A percentile compares a stretch with the other conserved stretches of the same genome.
Evolutionary conservation across 768 basidiomycete species (phyloP).

Genomic region (Melanogaster broomeanus): DNA sequence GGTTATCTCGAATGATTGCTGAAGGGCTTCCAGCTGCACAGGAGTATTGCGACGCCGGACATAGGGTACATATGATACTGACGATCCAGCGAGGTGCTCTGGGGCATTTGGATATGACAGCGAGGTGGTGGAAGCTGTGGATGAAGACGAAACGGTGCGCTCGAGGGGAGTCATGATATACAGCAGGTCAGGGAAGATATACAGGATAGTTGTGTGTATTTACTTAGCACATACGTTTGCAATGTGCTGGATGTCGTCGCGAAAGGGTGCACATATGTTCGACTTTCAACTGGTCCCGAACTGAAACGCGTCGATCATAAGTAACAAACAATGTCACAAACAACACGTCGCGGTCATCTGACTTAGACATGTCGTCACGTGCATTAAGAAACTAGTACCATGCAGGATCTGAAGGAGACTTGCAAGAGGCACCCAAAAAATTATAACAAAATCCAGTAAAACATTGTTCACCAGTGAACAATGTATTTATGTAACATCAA

Average conservation of each 20-base stretch:
- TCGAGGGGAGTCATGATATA: slow-evolving; percentile 11
- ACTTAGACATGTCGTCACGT: slow-evolving; percentile 21
- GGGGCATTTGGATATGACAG: background rate
- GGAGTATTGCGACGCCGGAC: slow-evolving; percentile 32
- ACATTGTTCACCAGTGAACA: too few species aligned
- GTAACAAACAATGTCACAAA: slow-evolving; percentile 17
- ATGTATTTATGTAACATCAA: background rate
- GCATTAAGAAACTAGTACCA: too few species aligned
- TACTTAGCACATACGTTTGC: slow-evolving; percentile 17
- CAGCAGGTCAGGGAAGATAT: background rate
- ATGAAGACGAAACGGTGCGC: slow-evolving; percentile 3
- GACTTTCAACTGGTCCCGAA: slow-evolving; percentile 4
- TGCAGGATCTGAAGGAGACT: too few species aligned
- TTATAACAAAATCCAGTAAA: too few species aligned
- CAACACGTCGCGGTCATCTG: slow-evolving; percentile 30
- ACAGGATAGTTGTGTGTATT: background rate
- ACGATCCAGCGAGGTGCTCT: background rate
- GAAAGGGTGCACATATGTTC: slow-evolving; percentile 11
- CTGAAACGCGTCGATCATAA: slow-evolving; percentile 17
- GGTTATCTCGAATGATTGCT: slow-evolving; percentile 34
- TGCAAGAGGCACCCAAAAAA: too few species aligned
- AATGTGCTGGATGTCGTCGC: background rate
- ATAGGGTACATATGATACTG: slow-evolving; percentile 25
- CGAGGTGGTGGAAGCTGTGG: background rate
- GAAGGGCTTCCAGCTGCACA: slow-evolving; percentile 37